phyloP scores from a whole-genome alignment of 352 stramenopile species.

The Globisporangium recalcitrans region DNA sequence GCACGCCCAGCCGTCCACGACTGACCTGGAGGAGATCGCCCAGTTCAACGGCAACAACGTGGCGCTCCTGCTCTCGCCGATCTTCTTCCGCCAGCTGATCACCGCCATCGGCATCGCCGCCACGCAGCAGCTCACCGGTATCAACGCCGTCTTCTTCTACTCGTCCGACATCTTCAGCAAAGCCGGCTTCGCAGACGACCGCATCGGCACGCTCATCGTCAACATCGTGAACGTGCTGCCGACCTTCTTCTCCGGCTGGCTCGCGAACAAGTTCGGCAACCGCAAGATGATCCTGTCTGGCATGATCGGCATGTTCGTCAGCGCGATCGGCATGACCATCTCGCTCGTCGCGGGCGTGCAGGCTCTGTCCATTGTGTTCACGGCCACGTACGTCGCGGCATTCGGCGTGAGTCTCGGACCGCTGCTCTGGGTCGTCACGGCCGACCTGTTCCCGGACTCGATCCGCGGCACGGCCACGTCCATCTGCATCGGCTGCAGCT shows the following conservation, averaged over 20 bases:
- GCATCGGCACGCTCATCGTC: constrained; percentile 36
- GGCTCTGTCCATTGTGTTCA: constrained; percentile 48
- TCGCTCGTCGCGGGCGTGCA: constrained; percentile 22
- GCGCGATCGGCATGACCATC: constrained; percentile 45
- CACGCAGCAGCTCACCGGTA: constrained; percentile 52
- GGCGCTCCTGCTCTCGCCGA: constrained; percentile 29
- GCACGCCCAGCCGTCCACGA: constrained; percentile 16
- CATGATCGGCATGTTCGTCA: constrained; percentile 35
- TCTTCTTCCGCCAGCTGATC: constrained; percentile 36
- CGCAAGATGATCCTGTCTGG: constrained; percentile 47
- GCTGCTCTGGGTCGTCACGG: constrained; percentile 42
- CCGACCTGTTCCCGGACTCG: constrained; percentile 51
- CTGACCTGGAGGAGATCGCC: constrained; percentile 1
- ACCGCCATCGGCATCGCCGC: constrained; percentile 32
- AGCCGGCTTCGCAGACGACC: constrained; percentile 33
- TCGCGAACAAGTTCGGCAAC: constrained; percentile 42
- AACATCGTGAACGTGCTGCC: constrained; percentile 41
- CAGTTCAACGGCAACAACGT: neutral
- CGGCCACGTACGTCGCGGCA: constrained; percentile 47
- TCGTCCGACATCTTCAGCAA: constrained; percentile 37
- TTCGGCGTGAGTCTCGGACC: constrained; percentile 61
- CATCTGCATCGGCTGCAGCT: constrained; percentile 48
- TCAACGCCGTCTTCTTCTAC: constrained; percentile 57
- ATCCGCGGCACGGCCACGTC: constrained; percentile 38
- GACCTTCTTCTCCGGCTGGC: constrained; percentile 26